A percentile compares a stretch with the other conserved stretches of the same genome.
These are phyloP conservation scores for Lasiosphaeris hirsuta DNA, from an alignment of 495 filamentous ascomycete species.

Conservation along the genomic window DNA sequence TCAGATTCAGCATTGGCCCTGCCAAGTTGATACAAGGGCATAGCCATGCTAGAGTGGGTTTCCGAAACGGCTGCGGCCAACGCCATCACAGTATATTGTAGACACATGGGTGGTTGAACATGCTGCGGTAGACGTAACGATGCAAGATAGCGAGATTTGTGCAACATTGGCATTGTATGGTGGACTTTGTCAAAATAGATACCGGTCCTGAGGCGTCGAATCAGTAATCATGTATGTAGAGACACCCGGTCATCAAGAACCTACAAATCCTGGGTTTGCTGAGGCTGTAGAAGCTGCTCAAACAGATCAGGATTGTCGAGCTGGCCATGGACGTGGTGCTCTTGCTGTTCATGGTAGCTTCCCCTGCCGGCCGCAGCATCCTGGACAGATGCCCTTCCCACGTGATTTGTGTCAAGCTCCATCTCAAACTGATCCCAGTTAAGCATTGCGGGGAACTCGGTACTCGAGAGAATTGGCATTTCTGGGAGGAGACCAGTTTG, in stretches of 20 bases:
- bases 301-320: constrained; percentile 1
- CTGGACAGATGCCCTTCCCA: too few relatives aligned
- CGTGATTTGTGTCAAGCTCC: too few relatives aligned
- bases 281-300: constrained; percentile 5
- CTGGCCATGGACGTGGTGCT: background rate
- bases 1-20: constrained; percentile 12
- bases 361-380: too few relatives aligned
- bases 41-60: background rate
- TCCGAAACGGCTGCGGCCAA: background rate
- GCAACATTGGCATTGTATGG: constrained; percentile 6
- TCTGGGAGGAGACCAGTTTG: too few relatives aligned
- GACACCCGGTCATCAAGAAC: background rate
- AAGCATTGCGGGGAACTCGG: too few relatives aligned
- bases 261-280: constrained; percentile 6
- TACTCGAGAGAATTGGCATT: too few relatives aligned
- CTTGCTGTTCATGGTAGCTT: too few relatives aligned
- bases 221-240: background rate
- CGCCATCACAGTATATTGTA: constrained; percentile 9
- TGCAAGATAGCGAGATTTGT: constrained; percentile 5
- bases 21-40: constrained; percentile 11
- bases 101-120: constrained; percentile 7
- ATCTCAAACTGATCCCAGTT: too few relatives aligned
- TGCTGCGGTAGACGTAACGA: constrained; percentile 5
- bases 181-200: constrained; percentile 10
- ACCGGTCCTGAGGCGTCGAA: background rate